Base-by-base conservation (phyloP, 192 early-diverging fungal species). In the Coemansia sp. region DNA sequence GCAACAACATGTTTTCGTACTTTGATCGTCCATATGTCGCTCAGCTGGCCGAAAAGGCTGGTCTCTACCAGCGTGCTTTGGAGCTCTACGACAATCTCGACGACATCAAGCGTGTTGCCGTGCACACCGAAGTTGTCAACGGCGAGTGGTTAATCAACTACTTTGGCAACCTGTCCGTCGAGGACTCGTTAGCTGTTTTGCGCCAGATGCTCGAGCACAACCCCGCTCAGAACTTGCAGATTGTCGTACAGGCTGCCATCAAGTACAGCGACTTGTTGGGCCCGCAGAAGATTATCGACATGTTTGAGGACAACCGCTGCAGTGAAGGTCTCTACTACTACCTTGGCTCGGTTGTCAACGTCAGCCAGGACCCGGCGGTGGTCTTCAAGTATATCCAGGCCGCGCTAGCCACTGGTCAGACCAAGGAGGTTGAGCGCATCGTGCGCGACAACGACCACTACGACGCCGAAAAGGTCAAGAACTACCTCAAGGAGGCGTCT, bases 321-420 rank as follows among this genome's bases (percentile, higher is more conserved):
- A 93, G 88, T 72, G 97, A 99, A 79, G 96, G 95, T 24, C 86
- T 99, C 64, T 99, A 99, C 82, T 98, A 97, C 82, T 99, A 96
- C 84, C 83, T 99, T 41, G 97, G 95, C 1, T 93, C 98, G 0
- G 90, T 98, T 51, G 97, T 98, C 73, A 99, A 98, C 78, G 87
- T 98, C 59, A 94, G 94, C 71, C 90, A 95, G 67, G 96, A 98
- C 71, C 88, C 93, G 7, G 93, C 96, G 47, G 98, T 99, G 1
- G 94, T 97, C 70, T 97, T 97, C 88, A 98, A 98, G 88, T 99
- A 98, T 84, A 99, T 99, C 66, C 96, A 99, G 82, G 93, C 98
- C 11, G 97, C 95, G 13, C 91, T 91, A 66, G 85, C 90, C 40
- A 94, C 94, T 42, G 95, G 96, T 15, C 97, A 99, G 83, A 87